phyloP scores from a whole-genome alignment of 208 protist species.

The Lotmaria passim region DNA sequence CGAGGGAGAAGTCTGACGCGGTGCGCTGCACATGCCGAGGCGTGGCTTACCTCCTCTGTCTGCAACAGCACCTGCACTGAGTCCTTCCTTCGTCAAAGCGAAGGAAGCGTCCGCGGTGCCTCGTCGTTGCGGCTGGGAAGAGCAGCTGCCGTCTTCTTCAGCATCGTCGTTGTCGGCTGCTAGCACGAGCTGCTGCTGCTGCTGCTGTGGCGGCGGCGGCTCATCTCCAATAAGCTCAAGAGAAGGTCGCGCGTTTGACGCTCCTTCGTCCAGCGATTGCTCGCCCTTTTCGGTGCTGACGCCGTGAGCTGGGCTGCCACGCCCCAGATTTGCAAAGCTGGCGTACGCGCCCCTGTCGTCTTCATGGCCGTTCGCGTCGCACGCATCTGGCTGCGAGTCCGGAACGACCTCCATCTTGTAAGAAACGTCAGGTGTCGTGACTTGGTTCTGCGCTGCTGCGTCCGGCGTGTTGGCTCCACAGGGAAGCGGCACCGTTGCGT shows the following conservation, averaged over 20 bases:
- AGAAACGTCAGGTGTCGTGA: neutral
- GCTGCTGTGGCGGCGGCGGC: no score
- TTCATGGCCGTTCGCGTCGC: neutral
- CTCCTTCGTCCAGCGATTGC: neutral
- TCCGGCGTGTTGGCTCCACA: neutral
- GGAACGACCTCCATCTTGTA: conserved; percentile 4
- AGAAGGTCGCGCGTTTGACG: neutral
- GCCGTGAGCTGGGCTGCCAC: no score
- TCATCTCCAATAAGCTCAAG: neutral
- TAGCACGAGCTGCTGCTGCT: neutral
- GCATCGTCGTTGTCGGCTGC: neutral
- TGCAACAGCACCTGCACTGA: no score
- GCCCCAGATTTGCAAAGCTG: no score
- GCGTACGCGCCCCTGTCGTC: neutral
- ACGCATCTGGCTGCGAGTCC: conserved; percentile 2
- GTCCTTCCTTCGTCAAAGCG: neutral
- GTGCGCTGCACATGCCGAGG: conserved; percentile 2
- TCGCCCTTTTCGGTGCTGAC: no score
- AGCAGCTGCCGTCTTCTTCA: neutral
- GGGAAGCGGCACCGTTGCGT: conserved; percentile 13
- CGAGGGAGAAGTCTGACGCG: conserved; percentile 14
- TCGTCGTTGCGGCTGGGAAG: neutral
- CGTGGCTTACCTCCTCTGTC: neutral
- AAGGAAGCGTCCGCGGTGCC: neutral
- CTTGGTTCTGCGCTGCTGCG: neutral